Base-by-base conservation (phyloP, 257 asterid genomes). In the Primulina eburnea region DNA sequence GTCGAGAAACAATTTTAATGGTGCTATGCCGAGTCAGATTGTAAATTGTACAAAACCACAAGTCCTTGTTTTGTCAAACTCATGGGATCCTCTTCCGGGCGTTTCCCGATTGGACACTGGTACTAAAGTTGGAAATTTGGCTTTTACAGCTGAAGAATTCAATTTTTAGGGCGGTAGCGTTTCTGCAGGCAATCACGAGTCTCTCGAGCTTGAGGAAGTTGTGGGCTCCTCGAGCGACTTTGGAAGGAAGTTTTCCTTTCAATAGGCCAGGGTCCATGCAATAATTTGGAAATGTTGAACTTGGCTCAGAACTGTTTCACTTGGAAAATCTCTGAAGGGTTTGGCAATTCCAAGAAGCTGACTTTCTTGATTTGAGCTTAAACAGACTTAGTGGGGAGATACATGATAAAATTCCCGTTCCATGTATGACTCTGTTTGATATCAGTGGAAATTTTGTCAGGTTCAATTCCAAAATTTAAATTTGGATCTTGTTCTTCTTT, bases 211-310 rank as follows among this genome's bases (percentile, higher is more conserved):
- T 93, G 96, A 84, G 82, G 81, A 82, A 90, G 91, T 40, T 93
- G 72, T 93, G 99, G 99, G 92, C 88, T 70, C 97, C 97, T 0
- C 60, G 95, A 71, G 89, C 99, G 50, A 86, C 83, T 68, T 83
- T 89, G 14, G 82, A 81, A 62, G 99, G 95, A 16, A 56, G 72
- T 43, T 74, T 93, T 40, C 96, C 99, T 1, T 77, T 66, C 55
- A 76, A 65, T 67, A 90, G 99, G n/a, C n/a, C n/a, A n/a, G 99
- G 90, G 91, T 75, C 77, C 83, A 57, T 93, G 99, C 80, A 63
- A 56, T 29, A 87, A 79, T 75, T 68, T 90, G 84, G 97, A 90
- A 87, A 77, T 90, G 83, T 69, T 93, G 80, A 93, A 87, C 71
- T 78, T 90, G 85, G 96, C 89, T 73, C 96, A 85, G 59, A 93